Percentiles rank a stretch among this genome's conserved stretches.
These are phyloP conservation scores for Geopyxis carbonaria DNA, from an alignment of 495 filamentous ascomycete species.

Conservation along the genomic window DNA sequence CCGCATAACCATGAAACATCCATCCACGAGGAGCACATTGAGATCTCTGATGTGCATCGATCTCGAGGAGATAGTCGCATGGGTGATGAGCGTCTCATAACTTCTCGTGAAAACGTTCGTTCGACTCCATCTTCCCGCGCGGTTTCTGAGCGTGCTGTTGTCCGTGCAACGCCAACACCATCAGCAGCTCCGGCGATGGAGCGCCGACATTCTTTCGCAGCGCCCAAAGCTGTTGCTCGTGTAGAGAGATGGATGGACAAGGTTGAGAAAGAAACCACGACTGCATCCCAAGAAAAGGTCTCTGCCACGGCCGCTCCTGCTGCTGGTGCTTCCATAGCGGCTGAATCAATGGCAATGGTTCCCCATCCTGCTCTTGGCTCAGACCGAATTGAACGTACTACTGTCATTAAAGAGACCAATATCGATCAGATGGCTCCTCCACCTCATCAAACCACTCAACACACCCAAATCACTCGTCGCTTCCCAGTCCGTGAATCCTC, in stretches of 20 bases:
- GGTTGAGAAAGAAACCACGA: not conserved
- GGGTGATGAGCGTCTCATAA: too few species aligned
- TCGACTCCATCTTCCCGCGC: too few species aligned
- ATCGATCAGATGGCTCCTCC: not conserved
- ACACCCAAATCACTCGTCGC: not conserved
- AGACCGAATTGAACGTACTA: slow-evolving; percentile 2
- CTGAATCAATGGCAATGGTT: too few species aligned
- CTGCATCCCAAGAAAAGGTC: slow-evolving; percentile 3
- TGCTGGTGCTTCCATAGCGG: too few species aligned
- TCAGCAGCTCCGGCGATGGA: too few species aligned
- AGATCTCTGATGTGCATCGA: too few species aligned
- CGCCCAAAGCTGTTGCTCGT: not conserved
- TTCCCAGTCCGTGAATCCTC: not conserved
- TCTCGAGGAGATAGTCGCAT: too few species aligned
- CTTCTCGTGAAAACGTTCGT: too few species aligned
- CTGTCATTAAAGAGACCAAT: not conserved
- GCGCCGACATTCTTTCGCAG: not conserved
- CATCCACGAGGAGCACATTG: too few species aligned
- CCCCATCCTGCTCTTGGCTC: too few species aligned
- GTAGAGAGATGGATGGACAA: not conserved
- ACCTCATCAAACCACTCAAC: not conserved
- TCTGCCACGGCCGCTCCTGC: not conserved
- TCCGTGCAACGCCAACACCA: too few species aligned
- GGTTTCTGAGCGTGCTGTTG: too few species aligned
- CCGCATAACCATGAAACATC: not conserved